Conservation (phyloP, 1,284 basidiomycete species). For the Puccinia coronata region DNA sequence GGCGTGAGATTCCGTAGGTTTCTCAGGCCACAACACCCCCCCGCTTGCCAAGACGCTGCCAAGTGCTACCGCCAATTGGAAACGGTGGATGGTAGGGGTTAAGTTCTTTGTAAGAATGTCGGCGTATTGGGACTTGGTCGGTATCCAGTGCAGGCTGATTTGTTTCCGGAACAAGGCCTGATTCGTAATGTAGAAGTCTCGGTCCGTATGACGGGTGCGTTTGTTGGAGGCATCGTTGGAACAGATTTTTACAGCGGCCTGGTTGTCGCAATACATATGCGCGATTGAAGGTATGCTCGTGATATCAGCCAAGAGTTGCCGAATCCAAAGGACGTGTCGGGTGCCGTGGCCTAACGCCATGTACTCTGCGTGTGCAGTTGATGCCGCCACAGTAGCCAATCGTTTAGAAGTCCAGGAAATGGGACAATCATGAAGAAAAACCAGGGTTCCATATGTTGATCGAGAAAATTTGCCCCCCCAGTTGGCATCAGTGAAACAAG, state of each 20-base stretch:
- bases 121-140: neutral
- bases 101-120: conserved; percentile 14
- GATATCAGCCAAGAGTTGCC: neutral
- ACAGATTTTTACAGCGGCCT: neutral
- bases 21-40: neutral
- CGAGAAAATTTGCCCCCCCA: too few relatives aligned
- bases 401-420: too few relatives aligned
- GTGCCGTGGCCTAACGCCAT: too few relatives aligned
- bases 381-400: too few relatives aligned
- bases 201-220: neutral
- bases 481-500: conserved; percentile 6
- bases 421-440: too few relatives aligned
- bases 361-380: too few relatives aligned
- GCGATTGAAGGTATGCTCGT: neutral
- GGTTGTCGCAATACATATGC: conserved; percentile 1
- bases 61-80: neutral
- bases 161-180: too few relatives aligned
- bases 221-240: neutral
- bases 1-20: too few relatives aligned
- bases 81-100: neutral
- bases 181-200: conserved; percentile 18
- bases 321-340: neutral
- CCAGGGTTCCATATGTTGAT: too few relatives aligned
- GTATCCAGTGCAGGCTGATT: neutral
- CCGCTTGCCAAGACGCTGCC: neutral